These are phyloP conservation scores for Chalciporus piperatus DNA, from an alignment of 768 basidiomycete species.

Conservation along the genomic window DNA sequence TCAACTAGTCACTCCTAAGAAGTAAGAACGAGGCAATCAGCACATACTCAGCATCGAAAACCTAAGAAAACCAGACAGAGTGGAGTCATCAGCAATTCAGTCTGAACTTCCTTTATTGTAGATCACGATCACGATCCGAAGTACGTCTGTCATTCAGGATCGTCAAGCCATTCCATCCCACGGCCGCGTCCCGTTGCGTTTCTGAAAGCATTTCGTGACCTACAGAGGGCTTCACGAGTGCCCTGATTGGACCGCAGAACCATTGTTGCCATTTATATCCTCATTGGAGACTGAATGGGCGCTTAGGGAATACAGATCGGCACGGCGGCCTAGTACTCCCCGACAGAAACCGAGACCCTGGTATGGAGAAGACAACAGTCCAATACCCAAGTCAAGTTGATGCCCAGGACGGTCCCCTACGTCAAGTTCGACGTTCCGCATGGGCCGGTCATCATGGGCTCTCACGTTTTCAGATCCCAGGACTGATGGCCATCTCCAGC, in stretches of 20 bases:
- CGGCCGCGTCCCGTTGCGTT: neutral
- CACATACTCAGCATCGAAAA: neutral
- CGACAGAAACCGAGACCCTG: too few species aligned
- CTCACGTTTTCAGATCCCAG: neutral
- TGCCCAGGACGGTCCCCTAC: neutral
- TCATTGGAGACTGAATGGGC: too few species aligned
- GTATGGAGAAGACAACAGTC: neutral
- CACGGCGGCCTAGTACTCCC: too few species aligned
- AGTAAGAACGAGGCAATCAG: slow-evolving; percentile 29
- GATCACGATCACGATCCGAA: neutral
- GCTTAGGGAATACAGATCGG: too few species aligned
- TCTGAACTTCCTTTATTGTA: neutral
- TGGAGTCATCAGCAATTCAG: slow-evolving; percentile 10
- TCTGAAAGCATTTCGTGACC: too few species aligned
- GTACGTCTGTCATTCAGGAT: neutral
- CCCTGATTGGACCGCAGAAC: too few species aligned
- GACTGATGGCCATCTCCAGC: neutral
- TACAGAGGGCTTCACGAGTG: too few species aligned
- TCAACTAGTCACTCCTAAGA: too few species aligned
- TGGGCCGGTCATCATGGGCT: neutral
- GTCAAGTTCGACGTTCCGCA: neutral
- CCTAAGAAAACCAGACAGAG: neutral
- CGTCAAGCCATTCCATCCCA: neutral
- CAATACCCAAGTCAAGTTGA: neutral
- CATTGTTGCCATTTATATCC: too few species aligned